A percentile compares a stretch with the other conserved stretches of the same genome.
Conservation (phyloP, 176 grass and related monocot genomes). For the Rhipidocladum racemiflorum region DNA sequence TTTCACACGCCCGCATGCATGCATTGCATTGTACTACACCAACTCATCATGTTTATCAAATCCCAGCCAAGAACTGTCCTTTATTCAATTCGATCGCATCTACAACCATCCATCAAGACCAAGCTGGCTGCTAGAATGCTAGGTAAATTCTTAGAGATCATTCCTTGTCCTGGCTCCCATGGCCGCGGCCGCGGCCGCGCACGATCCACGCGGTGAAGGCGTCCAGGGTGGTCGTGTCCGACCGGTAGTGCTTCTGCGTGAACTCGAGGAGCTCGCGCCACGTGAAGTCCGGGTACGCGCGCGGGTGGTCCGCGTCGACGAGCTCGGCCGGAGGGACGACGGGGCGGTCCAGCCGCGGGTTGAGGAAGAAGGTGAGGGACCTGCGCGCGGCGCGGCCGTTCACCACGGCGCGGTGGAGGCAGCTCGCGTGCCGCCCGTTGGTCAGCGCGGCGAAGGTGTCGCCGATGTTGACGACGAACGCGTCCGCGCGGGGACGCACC, state of each 20-base stretch:
- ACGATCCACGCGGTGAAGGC: constrained; percentile 65
- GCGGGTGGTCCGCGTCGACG: constrained; percentile 24
- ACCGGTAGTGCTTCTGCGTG: constrained; percentile 81
- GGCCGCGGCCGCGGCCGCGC: neutral
- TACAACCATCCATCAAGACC: neutral
- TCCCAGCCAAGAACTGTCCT: neutral
- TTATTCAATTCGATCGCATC: neutral
- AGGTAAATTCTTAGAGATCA: neutral
- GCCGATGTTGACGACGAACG: constrained; percentile 59
- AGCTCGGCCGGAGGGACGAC: constrained; percentile 39
- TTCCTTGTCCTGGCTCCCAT: neutral
- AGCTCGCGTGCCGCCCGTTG: constrained; percentile 48
- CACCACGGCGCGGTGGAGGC: constrained; percentile 58
- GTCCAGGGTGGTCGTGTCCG: constrained; percentile 69
- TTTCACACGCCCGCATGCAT: no score
- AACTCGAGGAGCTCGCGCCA: constrained; percentile 83
- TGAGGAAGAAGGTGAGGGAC: constrained; percentile 56
- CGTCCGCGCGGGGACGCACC: constrained; percentile 39
- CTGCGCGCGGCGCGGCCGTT: constrained; percentile 9
- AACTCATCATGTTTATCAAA: neutral
- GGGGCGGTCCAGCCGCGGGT: constrained; percentile 33
- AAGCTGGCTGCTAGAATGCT: neutral
- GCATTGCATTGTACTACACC: neutral
- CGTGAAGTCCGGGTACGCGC: constrained; percentile 84
- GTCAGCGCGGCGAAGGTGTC: constrained; percentile 58